Evolutionary conservation across 2,329 filamentous ascomycete species (phyloP), one percentile per base, ranked within the genome.

Genomic region (Penicillium sp.): DNA sequence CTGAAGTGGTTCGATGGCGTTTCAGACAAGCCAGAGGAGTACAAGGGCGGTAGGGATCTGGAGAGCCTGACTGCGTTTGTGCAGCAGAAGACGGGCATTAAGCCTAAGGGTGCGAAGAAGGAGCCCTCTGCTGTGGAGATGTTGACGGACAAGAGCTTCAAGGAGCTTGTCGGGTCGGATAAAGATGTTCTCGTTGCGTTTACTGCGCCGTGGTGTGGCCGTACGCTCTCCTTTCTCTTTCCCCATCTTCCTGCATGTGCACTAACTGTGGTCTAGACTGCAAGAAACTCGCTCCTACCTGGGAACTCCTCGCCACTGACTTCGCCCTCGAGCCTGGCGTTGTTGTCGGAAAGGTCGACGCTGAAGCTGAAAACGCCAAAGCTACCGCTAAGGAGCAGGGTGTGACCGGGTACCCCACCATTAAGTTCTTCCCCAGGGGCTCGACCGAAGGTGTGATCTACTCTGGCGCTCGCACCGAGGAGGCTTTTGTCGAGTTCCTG

Each of bases 1-100:
- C 82, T 99, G 73, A 99, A 99, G 82, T 99, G 88, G 86, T 99
- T 99, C 73, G 93, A 98, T 79, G 95, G 95, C 70, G 96, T 96
- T 86, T 94, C 90, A 76, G 88, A 92, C 63, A 89, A 86, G 73
- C 93, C 94, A 0, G 82, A 85, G 66, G 93, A 97, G 65, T 99
- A 98, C 83, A 90, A 86, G 64, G 90, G 91, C 63, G 93, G 91
- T 35, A 88, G 95, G 61, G 94, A 97, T 77, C 77, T 99, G 29
- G 95, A 98, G 71, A 92, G 90, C 76, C 82, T 99, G 80, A 85
- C 84, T 57, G 84, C 85, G 52, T 99, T 95, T 78, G 88, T 99
- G 64, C 84, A 85, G 6, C 90, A 96, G 73, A 96, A 98, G 88
- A 93, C 91, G 8, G 91, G 92, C 56, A 78, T 93, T 64, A 93